These are phyloP conservation scores for Linum tenue DNA, from an alignment of 345 rosid species.

Conservation along the genomic window DNA sequence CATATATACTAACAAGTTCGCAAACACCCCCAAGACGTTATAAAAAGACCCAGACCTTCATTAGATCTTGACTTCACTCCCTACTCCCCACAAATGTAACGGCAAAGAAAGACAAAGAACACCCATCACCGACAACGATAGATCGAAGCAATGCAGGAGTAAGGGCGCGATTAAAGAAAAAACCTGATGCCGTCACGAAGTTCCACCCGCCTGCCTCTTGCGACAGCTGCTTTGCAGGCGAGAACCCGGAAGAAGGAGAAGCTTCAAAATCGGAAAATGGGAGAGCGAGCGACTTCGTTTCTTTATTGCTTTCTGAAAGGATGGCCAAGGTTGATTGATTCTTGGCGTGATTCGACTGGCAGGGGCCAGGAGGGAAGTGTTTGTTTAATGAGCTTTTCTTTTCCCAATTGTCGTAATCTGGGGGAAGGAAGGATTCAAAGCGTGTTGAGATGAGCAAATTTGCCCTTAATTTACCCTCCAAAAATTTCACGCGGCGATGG, in stretches of 20 bases:
- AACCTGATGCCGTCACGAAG: not conserved
- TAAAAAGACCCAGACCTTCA: not conserved
- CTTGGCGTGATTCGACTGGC: not conserved
- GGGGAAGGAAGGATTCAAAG: not conserved
- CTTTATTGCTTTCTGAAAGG: too few relatives aligned
- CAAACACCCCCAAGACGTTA: too few relatives aligned
- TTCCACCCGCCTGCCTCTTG: not conserved
- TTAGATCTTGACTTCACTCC: too few relatives aligned
- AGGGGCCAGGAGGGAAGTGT: too few relatives aligned
- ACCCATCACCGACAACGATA: not conserved
- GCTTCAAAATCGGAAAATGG: too few relatives aligned
- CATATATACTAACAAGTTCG: too few relatives aligned
- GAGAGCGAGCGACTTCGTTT: too few relatives aligned
- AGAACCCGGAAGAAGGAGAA: too few relatives aligned
- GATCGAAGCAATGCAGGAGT: not conserved
- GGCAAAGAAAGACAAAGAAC: not conserved
- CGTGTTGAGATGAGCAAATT: not conserved
- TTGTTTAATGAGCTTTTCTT: too few relatives aligned
- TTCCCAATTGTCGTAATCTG: not conserved
- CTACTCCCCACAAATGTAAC: not conserved
- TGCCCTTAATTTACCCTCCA: too few relatives aligned
- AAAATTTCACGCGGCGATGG: too few relatives aligned
- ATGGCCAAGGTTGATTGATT: not conserved
- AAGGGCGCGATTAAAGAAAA: not conserved
- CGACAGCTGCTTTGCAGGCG: not conserved